Evolutionary conservation across 352 stramenopile species (phyloP).

Genomic region (Phytophthora foliorum): DNA sequence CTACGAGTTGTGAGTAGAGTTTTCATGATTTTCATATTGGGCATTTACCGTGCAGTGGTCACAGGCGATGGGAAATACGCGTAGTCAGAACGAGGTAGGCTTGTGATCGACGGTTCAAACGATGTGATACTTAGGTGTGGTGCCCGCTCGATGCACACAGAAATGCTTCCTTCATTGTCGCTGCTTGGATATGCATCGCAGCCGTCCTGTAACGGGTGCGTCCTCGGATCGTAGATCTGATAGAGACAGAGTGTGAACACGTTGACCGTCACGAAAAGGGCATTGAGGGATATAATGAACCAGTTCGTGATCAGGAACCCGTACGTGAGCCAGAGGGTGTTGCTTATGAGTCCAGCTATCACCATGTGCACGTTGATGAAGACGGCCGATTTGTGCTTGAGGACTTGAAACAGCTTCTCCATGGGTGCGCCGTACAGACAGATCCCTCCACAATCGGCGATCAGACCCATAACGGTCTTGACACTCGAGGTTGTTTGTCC

Average conservation of each 20-base stretch:
- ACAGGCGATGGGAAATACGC: not conserved
- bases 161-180: not conserved
- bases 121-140: not conserved
- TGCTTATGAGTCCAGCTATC: slow-evolving; percentile 47
- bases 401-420: slow-evolving; percentile 49
- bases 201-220: slow-evolving; percentile 10
- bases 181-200: not conserved
- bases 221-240: slow-evolving; percentile 27
- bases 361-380: slow-evolving; percentile 59
- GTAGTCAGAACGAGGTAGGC: not conserved
- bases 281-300: slow-evolving; percentile 35
- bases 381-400: slow-evolving; percentile 46
- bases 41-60: not conserved
- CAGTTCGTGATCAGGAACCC: slow-evolving; percentile 36
- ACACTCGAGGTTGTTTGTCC: slow-evolving; percentile 33
- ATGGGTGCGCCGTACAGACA: slow-evolving; percentile 52
- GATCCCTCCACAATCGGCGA: slow-evolving; percentile 29
- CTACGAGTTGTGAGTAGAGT: not conserved
- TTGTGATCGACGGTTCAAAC: not conserved
- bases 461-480: slow-evolving; percentile 34
- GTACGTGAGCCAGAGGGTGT: slow-evolving; percentile 58
- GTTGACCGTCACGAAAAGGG: slow-evolving; percentile 27
- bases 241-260: slow-evolving; percentile 32
- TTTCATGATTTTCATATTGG: not conserved
- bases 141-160: slow-evolving; percentile 10